Percentiles rank a stretch among this genome's conserved stretches.
Evolutionary conservation across 2,329 filamentous ascomycete species (phyloP).

Genomic region (Penicillium vulpinum): DNA sequence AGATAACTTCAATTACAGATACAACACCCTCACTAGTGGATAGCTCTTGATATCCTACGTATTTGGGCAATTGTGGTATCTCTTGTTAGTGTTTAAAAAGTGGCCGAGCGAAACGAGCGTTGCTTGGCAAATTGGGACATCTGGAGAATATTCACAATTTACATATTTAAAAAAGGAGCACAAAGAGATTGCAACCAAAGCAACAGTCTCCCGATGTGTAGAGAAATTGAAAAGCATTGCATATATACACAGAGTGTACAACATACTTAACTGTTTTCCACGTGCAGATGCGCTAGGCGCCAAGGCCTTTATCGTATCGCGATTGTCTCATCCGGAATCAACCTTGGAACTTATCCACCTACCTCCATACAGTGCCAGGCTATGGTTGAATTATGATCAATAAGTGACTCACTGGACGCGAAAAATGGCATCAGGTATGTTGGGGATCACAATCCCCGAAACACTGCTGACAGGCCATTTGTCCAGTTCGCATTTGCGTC

Average conservation of each 20-base stretch:
- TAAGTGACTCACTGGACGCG: constrained; percentile 1
- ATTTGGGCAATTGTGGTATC: not conserved
- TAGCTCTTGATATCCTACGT: not conserved
- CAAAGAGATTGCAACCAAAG: not conserved
- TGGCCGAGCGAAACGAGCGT: not conserved
- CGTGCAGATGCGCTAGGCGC: not conserved
- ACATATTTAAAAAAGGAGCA: not conserved
- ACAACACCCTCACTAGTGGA: not conserved
- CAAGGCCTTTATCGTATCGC: constrained; percentile 10
- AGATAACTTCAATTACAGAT: not conserved
- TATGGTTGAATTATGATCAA: not conserved
- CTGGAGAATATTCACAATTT: no score
- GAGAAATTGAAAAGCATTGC: not conserved
- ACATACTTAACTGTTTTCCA: no score
- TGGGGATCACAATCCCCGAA: not conserved
- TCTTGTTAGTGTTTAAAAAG: not conserved
- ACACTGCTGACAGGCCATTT: constrained; percentile 2
- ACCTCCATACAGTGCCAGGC: not conserved
- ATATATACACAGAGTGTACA: no score
- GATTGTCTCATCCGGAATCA: constrained; percentile 1
- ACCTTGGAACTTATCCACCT: not conserved
- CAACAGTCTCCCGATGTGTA: not conserved
- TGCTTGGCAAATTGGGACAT: constrained; percentile 2
- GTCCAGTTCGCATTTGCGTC: constrained; percentile 81
- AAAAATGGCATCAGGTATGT: constrained; percentile 13